Base-by-base conservation (phyloP, 78 protist genomes). In the Mantamonas sphyraenae region DNA sequence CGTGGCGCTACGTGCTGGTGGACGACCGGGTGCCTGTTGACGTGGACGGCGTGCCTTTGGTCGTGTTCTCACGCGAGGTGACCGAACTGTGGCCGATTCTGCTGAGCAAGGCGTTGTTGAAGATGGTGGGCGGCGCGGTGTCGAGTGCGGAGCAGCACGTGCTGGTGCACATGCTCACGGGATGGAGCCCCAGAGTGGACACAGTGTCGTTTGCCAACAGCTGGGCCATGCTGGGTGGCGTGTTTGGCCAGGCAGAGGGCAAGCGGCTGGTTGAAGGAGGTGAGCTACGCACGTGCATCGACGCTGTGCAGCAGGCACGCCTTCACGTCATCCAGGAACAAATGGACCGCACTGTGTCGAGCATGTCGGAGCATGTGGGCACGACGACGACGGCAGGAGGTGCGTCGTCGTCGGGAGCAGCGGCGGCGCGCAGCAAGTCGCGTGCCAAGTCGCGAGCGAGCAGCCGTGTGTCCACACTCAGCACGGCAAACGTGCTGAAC, bases 21-120 rank as follows among this genome's bases (percentile, higher is more conserved):
- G 64, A 59, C 42, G 64, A 59, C 22, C 64, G 64, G 30, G 35
- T 59, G n/a, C 64, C 64, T 16, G 31, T 59, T n/a, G n/a, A 31
- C 64, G 64, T 42, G 4, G 19, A 2, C 16, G 64, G 64, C 39
- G 30, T 5, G 3, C 42, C 64, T 22, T 22, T 59, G 14, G 19
- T 59, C 22, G 45, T 42, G 26, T 1, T 19, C 19, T 59, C 64
- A 3, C 2, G 28, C 39, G 19, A 2, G 28, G 28, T 28, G 64
- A 1, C 2, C 22, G 64, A 59, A 42, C 43, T 59, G 28, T 59
- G 64, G 64, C 64, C 64, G 64, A 38, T 59, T 14, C 38, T 59
- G 4, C 64, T 59, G 31, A n/a, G 45, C 12, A 59, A 59, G 64
- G 64, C 64, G 20, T 26, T 59, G 30, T 59, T 17, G 45, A 59